Base-by-base conservation (phyloP, 192 early-diverging fungal genomes). In the Backusella tuberculispora region DNA sequence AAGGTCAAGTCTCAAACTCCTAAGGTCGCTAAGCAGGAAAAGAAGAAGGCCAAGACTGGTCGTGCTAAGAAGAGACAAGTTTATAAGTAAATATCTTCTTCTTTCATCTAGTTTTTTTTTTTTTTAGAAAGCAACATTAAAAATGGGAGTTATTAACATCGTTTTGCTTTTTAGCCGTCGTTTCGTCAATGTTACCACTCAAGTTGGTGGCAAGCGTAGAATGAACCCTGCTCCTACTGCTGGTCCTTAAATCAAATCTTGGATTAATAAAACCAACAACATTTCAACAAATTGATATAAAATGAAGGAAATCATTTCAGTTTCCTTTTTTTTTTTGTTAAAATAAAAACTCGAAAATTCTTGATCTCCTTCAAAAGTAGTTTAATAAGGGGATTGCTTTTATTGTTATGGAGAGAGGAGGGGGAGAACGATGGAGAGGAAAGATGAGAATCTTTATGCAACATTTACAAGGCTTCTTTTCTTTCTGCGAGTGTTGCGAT, bases 1-100 rank as follows among this genome's bases (percentile, higher is more conserved):
- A 99, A 99, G 89, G 98, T 99, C 85, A 99, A 99, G 95, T 93
- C 92, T 78, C 97, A 98, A 88, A 95, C 92, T 80, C 96, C 98
- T 80, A 98, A 97, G 90, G 98, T 98, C 78, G 96, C 95, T 80
- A 92, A 93, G 90, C 92, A 95, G 84, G 96, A 97, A 84, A 95
- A 98, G 92, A 90, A 95, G 87, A 99, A 99, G 92, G 90, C 95
- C 86, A 83, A 85, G 81, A 84, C 85, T 76, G 92, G 97, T 85
- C 96, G 98, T 81, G 95, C 96, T 81, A 96, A 95, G 91, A 99
- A 98, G 94, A 89, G 98, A 80, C 87, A 96, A 69, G 87, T 88
- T 76, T 99, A 98, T 93, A 98, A 90, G 78, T 80, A 75, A 67
- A 74, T 68, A 14, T 46, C 19, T 48, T 15, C 9, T 21, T 24